A percentile compares a stretch with the other conserved stretches of the same genome.
Evolutionary conservation across 345 rosid species (phyloP).

Genomic region (Arabis alpina): DNA sequence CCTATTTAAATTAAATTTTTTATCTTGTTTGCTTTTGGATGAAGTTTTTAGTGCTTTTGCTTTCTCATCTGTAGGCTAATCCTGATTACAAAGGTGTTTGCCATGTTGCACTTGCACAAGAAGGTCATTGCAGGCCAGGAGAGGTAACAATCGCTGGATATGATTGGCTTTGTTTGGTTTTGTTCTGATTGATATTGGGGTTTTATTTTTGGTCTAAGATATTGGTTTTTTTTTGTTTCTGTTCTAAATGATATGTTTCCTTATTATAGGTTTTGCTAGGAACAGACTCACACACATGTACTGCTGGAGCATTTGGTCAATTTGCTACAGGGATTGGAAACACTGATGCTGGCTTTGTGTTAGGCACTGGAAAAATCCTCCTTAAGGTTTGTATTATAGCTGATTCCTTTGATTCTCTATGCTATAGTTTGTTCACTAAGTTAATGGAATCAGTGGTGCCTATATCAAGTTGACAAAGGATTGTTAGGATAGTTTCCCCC

Average conservation of each 20-base stretch:
- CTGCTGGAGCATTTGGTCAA: slow-evolving; percentile 98
- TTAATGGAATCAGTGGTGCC: background rate
- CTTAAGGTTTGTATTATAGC: slow-evolving; percentile 67
- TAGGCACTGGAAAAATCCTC: slow-evolving; percentile 91
- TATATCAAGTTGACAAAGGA: slow-evolving; percentile 12
- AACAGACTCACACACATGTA: slow-evolving; percentile 97
- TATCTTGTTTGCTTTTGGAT: background rate
- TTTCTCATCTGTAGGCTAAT: slow-evolving; percentile 64
- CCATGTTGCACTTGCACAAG: slow-evolving; percentile 98
- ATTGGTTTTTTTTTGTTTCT: background rate
- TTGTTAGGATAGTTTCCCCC: background rate
- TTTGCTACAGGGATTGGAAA: slow-evolving; percentile 99
- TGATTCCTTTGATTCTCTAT: background rate
- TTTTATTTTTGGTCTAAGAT: no score
- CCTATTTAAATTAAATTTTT: background rate
- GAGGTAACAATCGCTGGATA: slow-evolving; percentile 58
- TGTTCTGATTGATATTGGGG: background rate
- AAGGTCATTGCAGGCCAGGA: slow-evolving; percentile 99
- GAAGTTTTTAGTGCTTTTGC: slow-evolving; percentile 1
- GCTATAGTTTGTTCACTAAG: background rate
- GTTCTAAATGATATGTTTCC: background rate
- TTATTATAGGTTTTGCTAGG: slow-evolving; percentile 80
- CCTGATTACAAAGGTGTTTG: slow-evolving; percentile 99
- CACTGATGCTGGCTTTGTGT: slow-evolving; percentile 95
- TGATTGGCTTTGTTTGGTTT: slow-evolving; percentile 9